Base-by-base conservation (phyloP, 768 basidiomycete species). In the Auricularia sp. region DNA sequence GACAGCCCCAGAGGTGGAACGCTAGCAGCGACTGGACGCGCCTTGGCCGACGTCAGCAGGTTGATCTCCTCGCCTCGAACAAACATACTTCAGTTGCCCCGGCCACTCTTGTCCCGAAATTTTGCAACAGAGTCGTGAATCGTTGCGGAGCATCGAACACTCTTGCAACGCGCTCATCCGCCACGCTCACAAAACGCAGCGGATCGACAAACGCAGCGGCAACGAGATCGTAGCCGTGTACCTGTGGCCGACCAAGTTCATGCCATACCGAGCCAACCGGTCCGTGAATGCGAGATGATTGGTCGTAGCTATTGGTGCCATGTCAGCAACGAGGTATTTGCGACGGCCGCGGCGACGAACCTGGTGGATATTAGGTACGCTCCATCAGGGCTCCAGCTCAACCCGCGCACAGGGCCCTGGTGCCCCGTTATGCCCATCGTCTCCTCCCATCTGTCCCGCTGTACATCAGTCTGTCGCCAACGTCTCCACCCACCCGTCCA, bases 401-500 rank as follows among this genome's bases (percentile, higher is more conserved):
- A 75, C 62, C 89, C 85, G 71, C 84, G 86, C 0, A 98, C 90
- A 1, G 87, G 82, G 0, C 86, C 89, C 45, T 78, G 84, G 73
- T 98, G 97, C 0, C 96, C 97, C n/a, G 82, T 84, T 61, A 94
- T 79, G 0, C 92, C 94, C n/a, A 84, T 82, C 2, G 81, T 73
- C 71, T 96, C 91, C 45, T 71, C 76, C 97, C 97, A 98, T 18
- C 63, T 66, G 13, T 63, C 75, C 1, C 39, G 35, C 39, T 42
- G 39, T 2, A 73, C 72, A 67, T 85, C 82, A 3, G 71, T 70
- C 3, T 66, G 64, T 11, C 77, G 75, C 96, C 97, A 99, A 37
- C 92, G 82, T 69, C 96, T 82, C 89, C 92, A 95, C 0, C 92
- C 90, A 37, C 97, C 97, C 61, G 86, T 86, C 97, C 97, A 99